phyloP scores from a whole-genome alignment of 768 basidiomycete genomes.

The Tricholoma terreum region DNA sequence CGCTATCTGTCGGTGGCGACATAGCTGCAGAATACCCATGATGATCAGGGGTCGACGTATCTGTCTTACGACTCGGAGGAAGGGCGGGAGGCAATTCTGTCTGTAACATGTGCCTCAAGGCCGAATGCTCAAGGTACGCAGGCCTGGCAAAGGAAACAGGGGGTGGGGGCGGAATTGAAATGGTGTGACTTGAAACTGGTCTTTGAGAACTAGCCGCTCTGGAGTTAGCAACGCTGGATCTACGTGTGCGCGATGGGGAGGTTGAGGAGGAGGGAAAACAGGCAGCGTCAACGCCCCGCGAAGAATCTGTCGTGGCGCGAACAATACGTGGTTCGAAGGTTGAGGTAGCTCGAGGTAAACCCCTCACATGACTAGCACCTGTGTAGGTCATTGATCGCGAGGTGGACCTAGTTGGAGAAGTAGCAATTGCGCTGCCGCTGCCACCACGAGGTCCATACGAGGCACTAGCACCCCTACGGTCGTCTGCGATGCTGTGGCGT shows the following conservation, averaged over 20 bases:
- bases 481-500: slow-evolving; percentile 27
- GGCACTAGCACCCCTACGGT: slow-evolving; percentile 35
- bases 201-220: slow-evolving; percentile 29
- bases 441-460: slow-evolving; percentile 38
- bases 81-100: slow-evolving; percentile 44
- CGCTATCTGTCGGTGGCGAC: slow-evolving; percentile 55
- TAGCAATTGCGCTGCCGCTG: slow-evolving; percentile 21
- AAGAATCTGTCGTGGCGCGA: slow-evolving; percentile 43
- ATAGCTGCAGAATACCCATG: slow-evolving; percentile 26
- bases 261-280: slow-evolving; percentile 42
- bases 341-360: slow-evolving; percentile 29
- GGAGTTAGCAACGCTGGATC: slow-evolving; percentile 36
- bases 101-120: slow-evolving; percentile 66
- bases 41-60: slow-evolving; percentile 19
- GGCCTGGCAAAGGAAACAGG: slow-evolving; percentile 58
- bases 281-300: slow-evolving; percentile 39
- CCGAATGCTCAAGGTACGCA: slow-evolving; percentile 73
- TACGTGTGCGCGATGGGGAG: slow-evolving; percentile 47
- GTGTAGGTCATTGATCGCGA: slow-evolving; percentile 42
- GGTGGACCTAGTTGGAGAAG: slow-evolving; percentile 38
- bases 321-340: slow-evolving; percentile 69
- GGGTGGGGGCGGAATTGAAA: slow-evolving; percentile 26
- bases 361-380: slow-evolving; percentile 28
- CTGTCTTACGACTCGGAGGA: slow-evolving; percentile 37
- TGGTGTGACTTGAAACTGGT: slow-evolving; percentile 26